These are phyloP conservation scores for Alternaria arbusti DNA, from an alignment of 2,329 filamentous ascomycete species.

Conservation along the genomic window DNA sequence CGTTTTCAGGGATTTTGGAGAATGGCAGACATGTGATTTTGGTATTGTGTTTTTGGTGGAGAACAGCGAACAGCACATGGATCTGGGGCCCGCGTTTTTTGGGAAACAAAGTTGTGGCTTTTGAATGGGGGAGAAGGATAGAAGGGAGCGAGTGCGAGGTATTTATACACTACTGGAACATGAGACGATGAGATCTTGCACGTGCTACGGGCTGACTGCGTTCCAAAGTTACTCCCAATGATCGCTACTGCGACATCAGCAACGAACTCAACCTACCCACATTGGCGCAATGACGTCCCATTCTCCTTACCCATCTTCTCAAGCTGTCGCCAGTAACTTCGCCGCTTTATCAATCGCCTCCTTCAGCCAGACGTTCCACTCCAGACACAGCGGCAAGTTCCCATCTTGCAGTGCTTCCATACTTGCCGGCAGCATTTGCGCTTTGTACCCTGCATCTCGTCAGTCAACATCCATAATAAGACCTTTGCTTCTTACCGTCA, in stretches of 20 bases:
- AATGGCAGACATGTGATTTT: too few relatives aligned
- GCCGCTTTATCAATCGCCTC: background rate
- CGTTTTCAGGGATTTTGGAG: background rate
- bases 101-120: background rate
- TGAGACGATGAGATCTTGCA: background rate
- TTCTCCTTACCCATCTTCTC: background rate
- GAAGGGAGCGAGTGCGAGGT: too few relatives aligned
- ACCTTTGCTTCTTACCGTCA: background rate
- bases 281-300: too few relatives aligned
- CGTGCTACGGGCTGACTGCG: background rate
- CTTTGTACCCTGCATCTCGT: slow-evolving; percentile 3
- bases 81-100: background rate
- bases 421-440: slow-evolving; percentile 6
- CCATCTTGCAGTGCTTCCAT: slow-evolving; percentile 12
- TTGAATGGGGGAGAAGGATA: background rate
- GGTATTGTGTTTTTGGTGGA: background rate
- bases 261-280: rapidly evolving
- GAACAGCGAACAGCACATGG: background rate
- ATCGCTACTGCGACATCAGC: background rate
- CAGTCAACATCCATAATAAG: background rate
- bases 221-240: background rate
- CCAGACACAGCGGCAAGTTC: slow-evolving; percentile 4
- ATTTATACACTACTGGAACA: background rate
- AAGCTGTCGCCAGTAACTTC: background rate
- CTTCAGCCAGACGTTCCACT: background rate